A percentile compares a stretch with the other conserved stretches of the same genome.
Conservation (phyloP, 2,329 filamentous ascomycete genomes). For the Stagonosporopsis vannaccii region DNA sequence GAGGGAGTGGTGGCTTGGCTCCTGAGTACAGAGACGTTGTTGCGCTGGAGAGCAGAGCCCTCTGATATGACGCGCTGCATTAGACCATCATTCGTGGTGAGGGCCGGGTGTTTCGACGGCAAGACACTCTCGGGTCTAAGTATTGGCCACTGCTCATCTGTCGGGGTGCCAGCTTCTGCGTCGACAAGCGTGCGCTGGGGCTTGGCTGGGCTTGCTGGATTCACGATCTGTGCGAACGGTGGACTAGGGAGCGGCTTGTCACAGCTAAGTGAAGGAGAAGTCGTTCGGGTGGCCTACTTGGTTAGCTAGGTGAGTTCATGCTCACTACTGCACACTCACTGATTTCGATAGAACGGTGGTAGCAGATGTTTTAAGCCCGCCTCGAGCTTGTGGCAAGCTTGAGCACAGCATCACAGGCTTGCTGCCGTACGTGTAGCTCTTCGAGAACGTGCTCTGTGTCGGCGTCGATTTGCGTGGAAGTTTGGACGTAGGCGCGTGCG, state of each 20-base stretch:
- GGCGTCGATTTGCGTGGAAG: conserved; percentile 39
- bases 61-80: conserved; percentile 14
- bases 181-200: conserved; percentile 50
- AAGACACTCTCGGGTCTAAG: conserved; percentile 34
- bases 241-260: conserved; percentile 52
- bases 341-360: neutral
- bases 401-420: neutral
- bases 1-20: neutral
- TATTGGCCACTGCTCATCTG: conserved; percentile 38
- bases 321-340: neutral
- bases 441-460: conserved; percentile 5
- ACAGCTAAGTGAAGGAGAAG: conserved; percentile 5
- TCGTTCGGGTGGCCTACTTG: conserved; percentile 10
- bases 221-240: conserved; percentile 43
- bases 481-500: conserved; percentile 28
- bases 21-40: neutral
- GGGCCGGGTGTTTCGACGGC: neutral
- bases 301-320: conserved; percentile 1
- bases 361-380: neutral
- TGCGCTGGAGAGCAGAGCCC: conserved; percentile 1
- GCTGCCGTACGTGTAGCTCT: neutral
- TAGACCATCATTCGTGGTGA: neutral
- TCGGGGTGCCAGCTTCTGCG: conserved; percentile 45
- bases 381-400: conserved; percentile 6
- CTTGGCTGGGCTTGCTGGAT: conserved; percentile 44